phyloP scores from a whole-genome alignment of 768 basidiomycete species.

The Albatrellus ellisii region DNA sequence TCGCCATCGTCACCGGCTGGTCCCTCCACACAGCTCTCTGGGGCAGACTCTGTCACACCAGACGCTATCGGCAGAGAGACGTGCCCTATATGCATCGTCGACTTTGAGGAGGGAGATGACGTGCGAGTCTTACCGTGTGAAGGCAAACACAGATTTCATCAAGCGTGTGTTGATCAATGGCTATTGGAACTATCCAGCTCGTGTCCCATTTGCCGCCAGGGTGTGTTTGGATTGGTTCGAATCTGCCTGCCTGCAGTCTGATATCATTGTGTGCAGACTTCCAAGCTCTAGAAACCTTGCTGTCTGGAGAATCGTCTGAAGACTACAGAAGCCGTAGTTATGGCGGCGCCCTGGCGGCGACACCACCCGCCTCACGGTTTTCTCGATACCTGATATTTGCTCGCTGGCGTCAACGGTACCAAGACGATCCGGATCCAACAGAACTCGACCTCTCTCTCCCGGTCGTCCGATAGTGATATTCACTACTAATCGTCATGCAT shows the following conservation, averaged over 20 bases:
- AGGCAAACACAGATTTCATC: constrained; percentile 84
- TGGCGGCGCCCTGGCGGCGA: constrained; percentile 9
- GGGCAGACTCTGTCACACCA: constrained; percentile 34
- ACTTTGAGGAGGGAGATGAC: constrained; percentile 91
- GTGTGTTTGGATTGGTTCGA: constrained; percentile 25
- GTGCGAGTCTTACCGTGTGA: constrained; percentile 85
- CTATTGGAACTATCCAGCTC: constrained; percentile 79
- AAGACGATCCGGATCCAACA: constrained; percentile 16
- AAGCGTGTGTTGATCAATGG: constrained; percentile 88
- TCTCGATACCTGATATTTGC: constrained; percentile 23
- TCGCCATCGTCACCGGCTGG: too few species aligned
- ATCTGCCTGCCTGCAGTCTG: neutral
- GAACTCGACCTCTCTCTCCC: too few species aligned
- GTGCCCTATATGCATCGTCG: constrained; percentile 91
- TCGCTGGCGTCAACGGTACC: constrained; percentile 14
- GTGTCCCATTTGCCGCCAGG: constrained; percentile 88
- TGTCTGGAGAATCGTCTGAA: constrained; percentile 14
- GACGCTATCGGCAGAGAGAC: constrained; percentile 68
- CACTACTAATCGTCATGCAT: too few species aligned
- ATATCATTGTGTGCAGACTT: constrained; percentile 16
- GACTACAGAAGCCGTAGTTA: constrained; percentile 9
- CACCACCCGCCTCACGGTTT: constrained; percentile 18
- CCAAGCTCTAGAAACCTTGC: constrained; percentile 23
- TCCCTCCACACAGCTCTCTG: too few species aligned
- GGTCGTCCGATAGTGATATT: too few species aligned